Evolutionary conservation across 2,329 filamentous ascomycete species (phyloP).

Genomic region (Sporothrix mexicana): DNA sequence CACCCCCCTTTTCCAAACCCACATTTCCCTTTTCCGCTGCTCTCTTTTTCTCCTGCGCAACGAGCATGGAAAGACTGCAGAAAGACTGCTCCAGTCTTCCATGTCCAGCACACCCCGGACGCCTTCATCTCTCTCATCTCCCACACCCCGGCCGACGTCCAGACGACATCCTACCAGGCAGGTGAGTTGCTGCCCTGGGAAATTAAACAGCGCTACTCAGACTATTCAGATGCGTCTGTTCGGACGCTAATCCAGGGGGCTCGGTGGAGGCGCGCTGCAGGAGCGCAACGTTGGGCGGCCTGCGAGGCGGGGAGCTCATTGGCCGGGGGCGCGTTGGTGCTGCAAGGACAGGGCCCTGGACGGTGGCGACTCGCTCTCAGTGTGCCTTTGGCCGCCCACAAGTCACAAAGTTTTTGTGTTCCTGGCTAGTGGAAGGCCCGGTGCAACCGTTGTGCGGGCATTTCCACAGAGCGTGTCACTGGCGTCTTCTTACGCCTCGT

Average conservation of each 20-base stretch:
- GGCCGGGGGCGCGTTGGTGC: slow-evolving; percentile 15
- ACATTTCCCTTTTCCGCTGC: slow-evolving; percentile 24
- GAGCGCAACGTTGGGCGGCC: slow-evolving; percentile 29
- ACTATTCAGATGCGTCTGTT: slow-evolving; percentile 30
- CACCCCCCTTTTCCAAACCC: slow-evolving; percentile 32
- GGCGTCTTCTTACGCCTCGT: not conserved
- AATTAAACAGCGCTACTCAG: slow-evolving; percentile 38
- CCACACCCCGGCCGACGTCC: slow-evolving; percentile 21
- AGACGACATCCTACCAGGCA: slow-evolving; percentile 22
- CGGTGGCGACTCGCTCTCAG: not conserved
- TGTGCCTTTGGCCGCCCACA: not conserved
- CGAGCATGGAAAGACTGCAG: not conserved
- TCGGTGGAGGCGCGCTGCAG: slow-evolving; percentile 33
- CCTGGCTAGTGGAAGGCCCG: slow-evolving; percentile 16
- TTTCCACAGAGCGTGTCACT: slow-evolving; percentile 16
- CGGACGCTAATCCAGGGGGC: slow-evolving; percentile 39
- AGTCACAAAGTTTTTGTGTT: slow-evolving; percentile 2
- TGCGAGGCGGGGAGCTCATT: slow-evolving; percentile 20
- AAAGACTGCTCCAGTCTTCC: not conserved
- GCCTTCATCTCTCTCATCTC: slow-evolving; percentile 31
- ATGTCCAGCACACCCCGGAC: slow-evolving; percentile 17
- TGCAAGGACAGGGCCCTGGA: slow-evolving; percentile 10
- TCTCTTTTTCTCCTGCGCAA: not conserved
- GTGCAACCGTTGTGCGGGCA: slow-evolving; percentile 23
- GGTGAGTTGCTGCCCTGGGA: slow-evolving; percentile 35